Conservation (phyloP, 2,329 filamentous ascomycete genomes). For the Aspergillus costaricaensis region DNA sequence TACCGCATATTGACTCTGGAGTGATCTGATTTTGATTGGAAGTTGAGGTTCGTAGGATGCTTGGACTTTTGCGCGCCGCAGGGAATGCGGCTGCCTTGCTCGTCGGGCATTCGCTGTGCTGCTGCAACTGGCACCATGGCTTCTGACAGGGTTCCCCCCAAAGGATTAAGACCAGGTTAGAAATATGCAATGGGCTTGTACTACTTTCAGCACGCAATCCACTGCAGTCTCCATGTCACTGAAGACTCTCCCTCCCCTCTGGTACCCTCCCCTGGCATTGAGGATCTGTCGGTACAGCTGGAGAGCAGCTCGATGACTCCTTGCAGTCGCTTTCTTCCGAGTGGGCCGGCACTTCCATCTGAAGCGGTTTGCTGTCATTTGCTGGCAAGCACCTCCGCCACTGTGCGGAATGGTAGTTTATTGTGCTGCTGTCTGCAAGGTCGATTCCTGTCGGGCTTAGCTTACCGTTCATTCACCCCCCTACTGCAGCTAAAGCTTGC, state of each 20-base stretch:
- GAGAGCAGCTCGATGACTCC: not conserved
- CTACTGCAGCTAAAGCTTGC: not conserved
- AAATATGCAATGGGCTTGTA: too few relatives aligned
- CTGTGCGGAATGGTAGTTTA: constrained; percentile 15
- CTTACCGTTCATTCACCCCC: not conserved
- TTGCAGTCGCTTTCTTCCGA: not conserved
- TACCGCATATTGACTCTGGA: too few relatives aligned
- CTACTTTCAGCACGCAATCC: too few relatives aligned
- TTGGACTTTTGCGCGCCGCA: not conserved
- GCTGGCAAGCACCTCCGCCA: constrained; percentile 19
- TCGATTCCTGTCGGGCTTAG: not conserved
- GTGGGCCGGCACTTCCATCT: constrained; percentile 8
- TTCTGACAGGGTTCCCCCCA: not conserved
- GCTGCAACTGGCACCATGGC: not conserved
- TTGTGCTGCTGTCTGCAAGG: not conserved
- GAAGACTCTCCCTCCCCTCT: too few relatives aligned
- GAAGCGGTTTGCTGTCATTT: constrained; percentile 6
- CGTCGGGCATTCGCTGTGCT: not conserved
- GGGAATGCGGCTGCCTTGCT: not conserved
- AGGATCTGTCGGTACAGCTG: too few relatives aligned
- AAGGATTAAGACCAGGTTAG: not conserved
- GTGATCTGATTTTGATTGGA: not conserved
- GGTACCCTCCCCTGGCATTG: too few relatives aligned
- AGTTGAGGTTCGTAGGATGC: not conserved
- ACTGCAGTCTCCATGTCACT: too few relatives aligned